phyloP scores from a whole-genome alignment of 2,329 filamentous ascomycete genomes.

The Madurella fahalii region DNA sequence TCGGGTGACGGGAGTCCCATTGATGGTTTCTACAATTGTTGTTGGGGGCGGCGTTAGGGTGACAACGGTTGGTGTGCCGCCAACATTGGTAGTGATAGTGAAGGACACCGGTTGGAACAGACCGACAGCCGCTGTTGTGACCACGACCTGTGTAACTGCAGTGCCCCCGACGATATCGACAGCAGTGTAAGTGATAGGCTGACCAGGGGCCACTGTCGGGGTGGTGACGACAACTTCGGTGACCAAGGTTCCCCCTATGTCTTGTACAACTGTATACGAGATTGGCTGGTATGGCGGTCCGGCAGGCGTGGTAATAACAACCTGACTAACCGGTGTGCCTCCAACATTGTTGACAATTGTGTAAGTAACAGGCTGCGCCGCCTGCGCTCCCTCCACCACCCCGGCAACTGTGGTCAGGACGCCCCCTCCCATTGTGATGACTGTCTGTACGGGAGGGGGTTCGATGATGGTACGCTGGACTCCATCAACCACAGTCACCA shows the following conservation, averaged over 20 bases:
- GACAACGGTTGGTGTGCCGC: slow-evolving; percentile 26
- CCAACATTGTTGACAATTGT: slow-evolving; percentile 16
- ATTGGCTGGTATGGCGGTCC: slow-evolving; percentile 16
- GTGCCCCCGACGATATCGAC: slow-evolving; percentile 19
- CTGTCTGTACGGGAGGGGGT: slow-evolving; percentile 20
- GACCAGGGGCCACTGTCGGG: slow-evolving; percentile 9
- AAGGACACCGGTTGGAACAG: slow-evolving; percentile 24
- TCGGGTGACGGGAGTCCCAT: slow-evolving; percentile 25
- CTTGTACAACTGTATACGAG: slow-evolving; percentile 14
- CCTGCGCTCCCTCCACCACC: not conserved
- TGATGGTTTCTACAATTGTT: slow-evolving; percentile 25
- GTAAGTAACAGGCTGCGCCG: slow-evolving; percentile 16
- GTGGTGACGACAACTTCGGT: slow-evolving; percentile 17
- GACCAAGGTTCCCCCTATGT: slow-evolving; percentile 14
- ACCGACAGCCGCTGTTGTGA: slow-evolving; percentile 17
- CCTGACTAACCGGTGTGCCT: slow-evolving; percentile 14
- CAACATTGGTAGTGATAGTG: slow-evolving; percentile 25
- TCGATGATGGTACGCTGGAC: slow-evolving; percentile 15
- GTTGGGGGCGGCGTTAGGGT: slow-evolving; percentile 24
- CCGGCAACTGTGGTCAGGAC: slow-evolving; percentile 13
- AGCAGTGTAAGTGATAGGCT: slow-evolving; percentile 21
- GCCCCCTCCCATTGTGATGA: slow-evolving; percentile 17
- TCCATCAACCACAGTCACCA: slow-evolving; percentile 11
- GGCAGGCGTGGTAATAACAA: slow-evolving; percentile 16
- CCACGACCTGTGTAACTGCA: slow-evolving; percentile 21